phyloP scores from a whole-genome alignment of 2,329 filamentous ascomycete genomes.

The Drechslerella coelobrocha region DNA sequence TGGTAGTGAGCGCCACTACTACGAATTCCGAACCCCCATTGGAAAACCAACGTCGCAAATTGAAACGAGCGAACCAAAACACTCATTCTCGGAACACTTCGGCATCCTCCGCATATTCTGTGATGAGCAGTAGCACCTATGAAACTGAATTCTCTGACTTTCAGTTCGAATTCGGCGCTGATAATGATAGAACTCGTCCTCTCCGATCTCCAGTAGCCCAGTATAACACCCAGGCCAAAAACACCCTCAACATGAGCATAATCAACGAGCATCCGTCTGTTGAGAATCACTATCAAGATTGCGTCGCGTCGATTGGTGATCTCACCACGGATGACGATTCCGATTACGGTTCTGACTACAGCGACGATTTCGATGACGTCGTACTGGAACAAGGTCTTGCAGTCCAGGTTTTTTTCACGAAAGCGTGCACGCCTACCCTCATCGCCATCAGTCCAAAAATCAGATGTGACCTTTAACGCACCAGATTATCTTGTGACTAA shows the following conservation, averaged over 20 bases:
- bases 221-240: slow-evolving; percentile 6
- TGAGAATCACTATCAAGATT: slow-evolving; percentile 38
- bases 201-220: slow-evolving; percentile 1
- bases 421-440: slow-evolving; percentile 19
- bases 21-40: slow-evolving; percentile 18
- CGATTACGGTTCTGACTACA: slow-evolving; percentile 36
- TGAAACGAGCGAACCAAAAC: slow-evolving; percentile 6
- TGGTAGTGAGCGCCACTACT: background rate
- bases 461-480: slow-evolving; percentile 25
- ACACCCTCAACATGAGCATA: slow-evolving; percentile 15
- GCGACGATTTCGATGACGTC: slow-evolving; percentile 38
- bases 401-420: slow-evolving; percentile 38
- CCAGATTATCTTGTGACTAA: background rate
- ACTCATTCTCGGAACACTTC: slow-evolving; percentile 46
- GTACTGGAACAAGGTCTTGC: slow-evolving; percentile 37
- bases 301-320: slow-evolving; percentile 37
- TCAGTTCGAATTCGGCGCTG: slow-evolving; percentile 39
- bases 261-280: slow-evolving; percentile 15
- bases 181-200: slow-evolving; percentile 10
- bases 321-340: slow-evolving; percentile 46
- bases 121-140: slow-evolving; percentile 40
- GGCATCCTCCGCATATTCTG: slow-evolving; percentile 38
- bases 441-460: slow-evolving; percentile 32
- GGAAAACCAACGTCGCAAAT: slow-evolving; percentile 23
- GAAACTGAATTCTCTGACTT: slow-evolving; percentile 48